phyloP scores from a whole-genome alignment of 2,329 filamentous ascomycete species.

The Chaetomiaceae sp. region DNA sequence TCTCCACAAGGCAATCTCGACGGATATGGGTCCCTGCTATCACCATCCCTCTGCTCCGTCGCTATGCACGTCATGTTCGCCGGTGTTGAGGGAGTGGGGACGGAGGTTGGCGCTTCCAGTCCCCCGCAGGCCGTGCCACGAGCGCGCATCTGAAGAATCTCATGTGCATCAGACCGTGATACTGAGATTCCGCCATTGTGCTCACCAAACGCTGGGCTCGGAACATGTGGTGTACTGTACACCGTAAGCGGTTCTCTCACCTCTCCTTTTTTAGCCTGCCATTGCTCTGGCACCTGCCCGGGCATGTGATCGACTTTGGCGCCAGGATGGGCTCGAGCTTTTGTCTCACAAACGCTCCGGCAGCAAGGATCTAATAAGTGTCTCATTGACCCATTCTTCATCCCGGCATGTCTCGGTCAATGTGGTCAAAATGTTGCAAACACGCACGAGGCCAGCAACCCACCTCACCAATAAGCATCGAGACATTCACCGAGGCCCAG shows the following conservation, averaged over 20 bases:
- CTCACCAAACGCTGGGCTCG: too few species aligned
- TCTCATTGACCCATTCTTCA: too few species aligned
- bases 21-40: not conserved
- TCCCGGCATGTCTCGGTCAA: not conserved
- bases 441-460: not conserved
- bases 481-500: not conserved
- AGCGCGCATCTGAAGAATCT: slow-evolving; percentile 9
- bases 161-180: slow-evolving; percentile 12
- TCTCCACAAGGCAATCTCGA: slow-evolving; percentile 7
- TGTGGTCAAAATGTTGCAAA: not conserved
- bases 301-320: slow-evolving; percentile 11
- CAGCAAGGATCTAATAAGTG: too few species aligned
- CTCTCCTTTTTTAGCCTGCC: not conserved
- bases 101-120: not conserved
- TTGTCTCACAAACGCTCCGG: too few species aligned
- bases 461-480: not conserved
- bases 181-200: not conserved
- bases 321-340: not conserved
- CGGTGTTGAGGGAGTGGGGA: not conserved
- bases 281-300: not conserved
- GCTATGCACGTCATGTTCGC: slow-evolving; percentile 7
- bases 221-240: too few species aligned
- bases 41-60: not conserved
- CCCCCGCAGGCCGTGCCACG: slow-evolving; percentile 7
- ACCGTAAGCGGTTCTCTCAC: not conserved